These are phyloP conservation scores for Hibiscus syriacus DNA, from an alignment of 345 rosid genomes.

Conservation along the genomic window DNA sequence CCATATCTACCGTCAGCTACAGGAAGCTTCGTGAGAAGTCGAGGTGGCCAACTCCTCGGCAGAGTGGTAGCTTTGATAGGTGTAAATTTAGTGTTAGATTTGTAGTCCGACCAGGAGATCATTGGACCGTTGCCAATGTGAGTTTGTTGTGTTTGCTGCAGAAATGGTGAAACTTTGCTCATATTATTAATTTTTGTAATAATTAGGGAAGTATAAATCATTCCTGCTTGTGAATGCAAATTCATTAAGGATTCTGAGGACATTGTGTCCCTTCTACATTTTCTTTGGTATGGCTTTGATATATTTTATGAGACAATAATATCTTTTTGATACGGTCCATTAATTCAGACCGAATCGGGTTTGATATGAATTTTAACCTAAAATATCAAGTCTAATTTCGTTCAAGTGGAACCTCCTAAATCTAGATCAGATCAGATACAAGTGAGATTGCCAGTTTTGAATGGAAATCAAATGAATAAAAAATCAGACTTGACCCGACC, in stretches of 20 bases:
- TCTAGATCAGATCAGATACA: no score
- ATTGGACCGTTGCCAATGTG: not conserved
- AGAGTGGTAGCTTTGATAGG: not conserved
- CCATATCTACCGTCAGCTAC: not conserved
- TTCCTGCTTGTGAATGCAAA: slow-evolving; percentile 3
- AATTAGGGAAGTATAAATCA: not conserved
- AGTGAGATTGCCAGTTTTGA: no score
- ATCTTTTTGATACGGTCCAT: no score
- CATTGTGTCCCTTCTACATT: not conserved
- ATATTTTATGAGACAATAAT: no score
- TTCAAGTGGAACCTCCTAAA: no score
- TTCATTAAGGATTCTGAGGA: not conserved
- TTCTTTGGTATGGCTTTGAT: not conserved
- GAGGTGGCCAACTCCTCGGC: not conserved
- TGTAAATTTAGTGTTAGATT: slow-evolving; percentile 1
- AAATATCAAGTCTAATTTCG: no score
- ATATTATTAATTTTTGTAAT: slow-evolving; percentile 2
- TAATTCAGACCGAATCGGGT: no score
- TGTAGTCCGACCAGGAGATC: not conserved
- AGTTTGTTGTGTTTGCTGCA: not conserved
- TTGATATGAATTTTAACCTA: no score
- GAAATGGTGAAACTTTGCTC: not conserved
- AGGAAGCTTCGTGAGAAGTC: not conserved
- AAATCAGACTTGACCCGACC: no score
- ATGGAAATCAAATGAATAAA: no score